Conservation (phyloP, 768 basidiomycete genomes). For the Amylocystis lapponica region DNA sequence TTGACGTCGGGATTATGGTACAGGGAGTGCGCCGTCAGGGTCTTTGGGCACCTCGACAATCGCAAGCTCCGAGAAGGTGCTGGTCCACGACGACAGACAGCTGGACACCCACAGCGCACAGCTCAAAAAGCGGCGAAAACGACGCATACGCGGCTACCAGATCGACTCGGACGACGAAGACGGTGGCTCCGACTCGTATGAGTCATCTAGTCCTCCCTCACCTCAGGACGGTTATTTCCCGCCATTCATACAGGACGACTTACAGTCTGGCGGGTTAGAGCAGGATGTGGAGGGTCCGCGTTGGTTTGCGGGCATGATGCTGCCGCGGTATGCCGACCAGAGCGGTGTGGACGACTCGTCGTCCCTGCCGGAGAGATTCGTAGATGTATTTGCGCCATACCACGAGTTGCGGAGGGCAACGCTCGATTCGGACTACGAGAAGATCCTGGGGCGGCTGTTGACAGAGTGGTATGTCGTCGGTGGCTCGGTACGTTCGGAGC, state of each 20-base stretch:
- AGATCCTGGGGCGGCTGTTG: constrained; percentile 40
- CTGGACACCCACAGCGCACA: neutral
- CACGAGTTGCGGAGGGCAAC: constrained; percentile 44
- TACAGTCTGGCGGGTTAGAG: neutral
- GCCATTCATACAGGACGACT: constrained; percentile 5
- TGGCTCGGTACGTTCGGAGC: constrained; percentile 43
- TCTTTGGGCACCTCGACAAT: constrained; percentile 7
- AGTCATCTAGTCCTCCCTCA: constrained; percentile 5
- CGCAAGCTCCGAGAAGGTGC: constrained; percentile 1
- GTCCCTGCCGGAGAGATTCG: constrained; percentile 11
- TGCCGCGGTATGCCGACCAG: constrained; percentile 17
- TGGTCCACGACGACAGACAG: neutral
- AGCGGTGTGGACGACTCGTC: constrained; percentile 21
- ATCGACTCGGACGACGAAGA: constrained; percentile 31
- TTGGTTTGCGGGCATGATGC: too few relatives aligned
- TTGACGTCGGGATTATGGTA: neutral
- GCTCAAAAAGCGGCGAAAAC: constrained; percentile 19
- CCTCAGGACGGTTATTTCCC: constrained; percentile 10
- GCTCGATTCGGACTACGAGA: constrained; percentile 40
- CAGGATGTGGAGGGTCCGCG: neutral
- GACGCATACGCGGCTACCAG: constrained; percentile 32
- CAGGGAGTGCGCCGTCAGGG: constrained; percentile 12
- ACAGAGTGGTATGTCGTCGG: constrained; percentile 64
- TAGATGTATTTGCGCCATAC: constrained; percentile 54
- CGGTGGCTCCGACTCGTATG: constrained; percentile 18